Percentiles rank a stretch among this genome's conserved stretches.
Evolutionary conservation across 2,329 filamentous ascomycete species (phyloP).

Genomic region (Colletotrichum paranaense): DNA sequence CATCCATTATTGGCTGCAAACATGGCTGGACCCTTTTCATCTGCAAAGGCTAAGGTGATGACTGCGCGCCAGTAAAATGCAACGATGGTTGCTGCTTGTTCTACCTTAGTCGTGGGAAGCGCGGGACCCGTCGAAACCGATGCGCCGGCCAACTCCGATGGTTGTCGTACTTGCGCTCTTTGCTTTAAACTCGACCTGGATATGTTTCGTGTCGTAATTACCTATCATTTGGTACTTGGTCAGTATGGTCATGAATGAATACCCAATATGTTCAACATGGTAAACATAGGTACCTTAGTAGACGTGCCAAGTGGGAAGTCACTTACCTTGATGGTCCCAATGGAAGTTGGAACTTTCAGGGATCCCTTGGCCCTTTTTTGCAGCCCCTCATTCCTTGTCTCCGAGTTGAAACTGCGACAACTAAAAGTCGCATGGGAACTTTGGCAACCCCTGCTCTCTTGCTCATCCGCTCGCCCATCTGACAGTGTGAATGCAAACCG

Average conservation of each 20-base stretch:
- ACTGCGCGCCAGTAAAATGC: not conserved
- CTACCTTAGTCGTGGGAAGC: not conserved
- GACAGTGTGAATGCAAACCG: not conserved
- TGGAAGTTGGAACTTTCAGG: not conserved
- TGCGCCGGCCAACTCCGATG: constrained; percentile 11
- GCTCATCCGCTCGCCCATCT: not conserved
- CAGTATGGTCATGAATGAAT: not conserved
- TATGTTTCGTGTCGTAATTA: not conserved
- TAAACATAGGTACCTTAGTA: not conserved
- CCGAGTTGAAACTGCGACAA: constrained; percentile 22
- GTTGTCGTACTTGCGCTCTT: too few species aligned
- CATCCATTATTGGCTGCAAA: constrained; percentile 10
- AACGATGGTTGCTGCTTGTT: not conserved
- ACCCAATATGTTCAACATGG: not conserved
- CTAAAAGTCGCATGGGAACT: constrained; percentile 19
- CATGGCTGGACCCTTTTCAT: constrained; percentile 12
- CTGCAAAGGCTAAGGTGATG: not conserved
- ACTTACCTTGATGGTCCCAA: not conserved
- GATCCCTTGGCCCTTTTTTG: not conserved
- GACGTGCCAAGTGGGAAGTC: not conserved
- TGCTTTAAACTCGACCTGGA: not conserved
- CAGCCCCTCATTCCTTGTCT: constrained; percentile 16
- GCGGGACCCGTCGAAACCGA: not conserved
- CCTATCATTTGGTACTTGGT: not conserved
- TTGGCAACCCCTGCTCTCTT: constrained; percentile 23